Percentiles rank a stretch among this genome's conserved stretches.
phyloP scores from a whole-genome alignment of 768 basidiomycete species.

The Hydnomerulius pinastri region DNA sequence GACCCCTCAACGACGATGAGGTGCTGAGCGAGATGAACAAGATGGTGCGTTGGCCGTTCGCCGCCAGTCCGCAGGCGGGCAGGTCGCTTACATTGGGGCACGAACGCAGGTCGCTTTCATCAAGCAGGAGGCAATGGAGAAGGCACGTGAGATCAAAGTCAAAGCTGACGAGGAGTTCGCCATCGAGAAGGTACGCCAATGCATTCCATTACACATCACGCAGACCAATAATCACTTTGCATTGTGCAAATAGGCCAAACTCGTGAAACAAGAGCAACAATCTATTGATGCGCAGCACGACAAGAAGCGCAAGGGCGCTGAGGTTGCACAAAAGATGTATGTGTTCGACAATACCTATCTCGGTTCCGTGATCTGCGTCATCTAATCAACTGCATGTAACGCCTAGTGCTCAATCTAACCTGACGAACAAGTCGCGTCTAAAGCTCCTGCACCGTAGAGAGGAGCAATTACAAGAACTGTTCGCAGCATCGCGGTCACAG shows the following conservation, averaged over 20 bases:
- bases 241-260: conserved; percentile 69
- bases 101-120: conserved; percentile 86
- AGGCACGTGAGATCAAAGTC: conserved; percentile 93
- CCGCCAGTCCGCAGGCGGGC: conserved; percentile 1
- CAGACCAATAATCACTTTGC: not conserved
- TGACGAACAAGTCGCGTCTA: conserved; percentile 95
- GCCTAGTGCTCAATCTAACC: conserved; percentile 85
- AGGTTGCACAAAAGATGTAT: conserved; percentile 96
- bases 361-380: conserved; percentile 1
- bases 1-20: conserved; percentile 91
- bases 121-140: conserved; percentile 97
- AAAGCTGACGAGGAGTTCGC: conserved; percentile 99
- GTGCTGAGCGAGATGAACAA: conserved; percentile 98
- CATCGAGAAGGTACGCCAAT: conserved; percentile 81
- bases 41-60: conserved; percentile 65
- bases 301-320: conserved; percentile 93
- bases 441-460: conserved; percentile 88
- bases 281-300: conserved; percentile 94
- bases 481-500: conserved; percentile 66
- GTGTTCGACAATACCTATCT: conserved; percentile 23
- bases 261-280: conserved; percentile 94
- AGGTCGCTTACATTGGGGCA: conserved; percentile 1
- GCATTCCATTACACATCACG: not conserved
- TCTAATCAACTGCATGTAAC: not conserved
- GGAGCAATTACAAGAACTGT: conserved; percentile 89